A percentile compares a stretch with the other conserved stretches of the same genome.
phyloP scores from a whole-genome alignment of 148 eudicot species.

The Simmondsia chinensis region DNA sequence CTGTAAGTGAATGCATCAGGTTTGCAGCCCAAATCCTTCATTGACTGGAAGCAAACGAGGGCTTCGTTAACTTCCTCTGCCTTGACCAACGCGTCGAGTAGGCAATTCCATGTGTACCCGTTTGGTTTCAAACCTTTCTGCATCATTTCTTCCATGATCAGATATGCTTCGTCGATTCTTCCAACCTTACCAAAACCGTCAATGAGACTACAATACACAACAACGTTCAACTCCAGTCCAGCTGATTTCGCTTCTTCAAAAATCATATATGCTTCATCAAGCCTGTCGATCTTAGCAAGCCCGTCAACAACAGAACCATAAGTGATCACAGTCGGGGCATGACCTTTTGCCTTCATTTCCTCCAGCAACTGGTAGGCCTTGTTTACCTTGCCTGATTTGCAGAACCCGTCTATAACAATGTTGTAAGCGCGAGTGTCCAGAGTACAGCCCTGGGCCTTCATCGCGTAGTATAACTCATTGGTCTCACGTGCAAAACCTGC shows the following conservation, averaged over 20 bases:
- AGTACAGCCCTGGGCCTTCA: constrained; percentile 81
- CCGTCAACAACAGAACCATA: constrained; percentile 93
- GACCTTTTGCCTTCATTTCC: constrained; percentile 86
- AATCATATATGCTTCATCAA: constrained; percentile 98
- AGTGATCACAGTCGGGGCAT: constrained; percentile 68
- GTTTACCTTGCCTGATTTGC: constrained; percentile 82
- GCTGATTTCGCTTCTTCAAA: constrained; percentile 93
- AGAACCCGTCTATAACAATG: constrained; percentile 79
- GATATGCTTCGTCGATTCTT: constrained; percentile 89
- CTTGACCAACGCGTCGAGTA: constrained; percentile 79
- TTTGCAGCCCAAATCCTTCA: constrained; percentile 66
- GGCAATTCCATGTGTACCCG: constrained; percentile 80
- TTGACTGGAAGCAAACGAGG: constrained; percentile 80
- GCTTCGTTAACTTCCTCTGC: constrained; percentile 92
- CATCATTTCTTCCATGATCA: constrained; percentile 93
- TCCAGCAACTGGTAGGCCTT: constrained; percentile 92
- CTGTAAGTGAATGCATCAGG: constrained; percentile 65
- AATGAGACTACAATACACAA: constrained; percentile 79
- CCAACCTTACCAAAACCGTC: constrained; percentile 97
- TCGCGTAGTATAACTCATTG: constrained; percentile 48
- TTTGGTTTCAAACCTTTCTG: constrained; percentile 64
- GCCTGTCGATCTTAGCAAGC: constrained; percentile 92
- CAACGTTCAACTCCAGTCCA: constrained; percentile 56
- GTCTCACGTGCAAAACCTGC: constrained; percentile 91
- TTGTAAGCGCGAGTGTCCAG: constrained; percentile 82